Base-by-base conservation (phyloP, 495 filamentous ascomycete genomes). In the Talaromyces proteolyticus region DNA sequence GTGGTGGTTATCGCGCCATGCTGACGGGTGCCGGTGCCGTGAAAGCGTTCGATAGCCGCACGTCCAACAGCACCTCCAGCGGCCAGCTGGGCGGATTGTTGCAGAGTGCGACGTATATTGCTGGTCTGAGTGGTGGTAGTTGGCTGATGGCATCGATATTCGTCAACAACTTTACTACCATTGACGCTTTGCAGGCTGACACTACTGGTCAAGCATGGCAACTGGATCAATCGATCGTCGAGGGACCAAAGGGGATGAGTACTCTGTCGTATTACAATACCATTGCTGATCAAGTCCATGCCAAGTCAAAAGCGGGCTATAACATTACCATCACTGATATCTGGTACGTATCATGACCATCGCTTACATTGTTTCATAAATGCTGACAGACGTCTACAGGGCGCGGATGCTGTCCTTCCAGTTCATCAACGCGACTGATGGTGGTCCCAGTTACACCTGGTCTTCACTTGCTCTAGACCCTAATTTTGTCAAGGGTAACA, bases 71-170 rank as follows among this genome's bases (percentile, higher is more conserved):
- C 6, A 89, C 82, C 0, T 63, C 57, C 6, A 42, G 66, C 2
- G 89, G 90, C 0, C 83, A 87, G 36, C 75, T 96, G 16, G 90
- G 91, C 29, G 89, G 89, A 10, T 67, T 95, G 47, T 70, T 96
- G 49, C 91, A 96, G 72, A 72, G 84, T 2, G 66, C 85, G 5
- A 95, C 88, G 0, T 96, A 96, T 59, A 55, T 96, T 14, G 71
- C 88, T 12, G 91, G 88, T 11, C 71, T 95, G n/a, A 91, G 86
- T 4, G 91, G 91, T 19, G 91, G 91, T 39, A 79, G 82, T 10
- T 96, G 91, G 91, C 70, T 95, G n/a, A 78, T 94, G n/a, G 87
- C 87, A 8, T 88, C 84, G 40, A 74, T 96, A n/a, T 91, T 80
- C 56, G 69, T 83, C 55, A 96, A 95, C 70, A 96, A 95, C 65